Base-by-base conservation (phyloP, 164 flowering plant genomes). In the Taxillus chinensis region DNA sequence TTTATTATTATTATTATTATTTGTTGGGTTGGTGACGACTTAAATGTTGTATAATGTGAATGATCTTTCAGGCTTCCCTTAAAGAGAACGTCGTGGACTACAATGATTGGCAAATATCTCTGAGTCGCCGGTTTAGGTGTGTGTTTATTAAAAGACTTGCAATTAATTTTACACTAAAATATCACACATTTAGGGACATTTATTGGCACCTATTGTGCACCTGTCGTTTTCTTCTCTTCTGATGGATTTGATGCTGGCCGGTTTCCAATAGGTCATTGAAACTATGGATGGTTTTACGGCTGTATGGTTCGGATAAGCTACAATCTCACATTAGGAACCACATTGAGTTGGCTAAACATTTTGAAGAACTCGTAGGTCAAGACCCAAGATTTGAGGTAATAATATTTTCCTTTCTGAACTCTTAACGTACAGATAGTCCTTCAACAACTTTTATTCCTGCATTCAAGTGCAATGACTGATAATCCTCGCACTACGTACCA, bases 41-140 rank as follows among this genome's bases (percentile, higher is more conserved):
- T 9, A 43, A 43, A 9, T 43, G 4, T 14, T 4, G 27, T 27
- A 27, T 48, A 7, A 11, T 48, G 27, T 49, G 57, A 55, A 27
- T 68, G 67, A 67, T 64, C 50, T 62, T 63, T 52, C 73, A 92
- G 98, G 92, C 89, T 43, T 87, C 96, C 60, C 77, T 86, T 70
- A 80, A 69, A 69, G 85, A 82, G 68, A 13, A 66, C 74, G 95
- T 86, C 55, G 85, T 92, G 62, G 96, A 90, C 66, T 89, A 83
- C 78, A 92, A 86, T 75, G 96, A 92, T 73, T 89, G 98, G 98
- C 96, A 92, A 74, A 83, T 92, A 67, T 92, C 96, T 70, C 86
- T 90, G 68, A 96, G 98, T 37, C 92, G 96, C 58, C 78, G 96
- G 49, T 92, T 92, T 79, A 86, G 98, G 98, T 89, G 27, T 41